Evolutionary conservation across 164 flowering plant species (phyloP).

Genomic region (Magnolia sinica): DNA sequence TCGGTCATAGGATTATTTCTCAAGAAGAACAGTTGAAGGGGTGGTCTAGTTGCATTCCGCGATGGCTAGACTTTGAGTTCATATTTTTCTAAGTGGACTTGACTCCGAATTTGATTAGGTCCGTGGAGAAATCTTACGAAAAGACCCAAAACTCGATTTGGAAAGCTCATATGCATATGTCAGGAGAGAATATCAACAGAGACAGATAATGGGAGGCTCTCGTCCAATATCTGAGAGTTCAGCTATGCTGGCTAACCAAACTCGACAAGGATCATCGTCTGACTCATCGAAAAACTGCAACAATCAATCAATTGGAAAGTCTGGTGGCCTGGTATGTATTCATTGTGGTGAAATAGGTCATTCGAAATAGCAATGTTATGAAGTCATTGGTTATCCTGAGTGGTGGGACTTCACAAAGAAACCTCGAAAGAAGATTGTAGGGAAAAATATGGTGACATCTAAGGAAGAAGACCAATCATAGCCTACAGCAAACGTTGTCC

Average conservation of each 20-base stretch:
- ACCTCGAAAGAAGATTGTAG: not conserved
- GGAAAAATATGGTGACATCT: constrained; percentile 2
- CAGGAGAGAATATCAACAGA: not conserved
- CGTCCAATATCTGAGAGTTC: not conserved
- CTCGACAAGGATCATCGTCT: not conserved
- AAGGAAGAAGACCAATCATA: not conserved
- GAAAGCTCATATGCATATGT: not conserved
- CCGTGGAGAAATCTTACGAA: too few species aligned
- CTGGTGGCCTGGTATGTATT: not conserved
- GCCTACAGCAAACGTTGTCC: too few species aligned
- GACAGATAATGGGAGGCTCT: not conserved
- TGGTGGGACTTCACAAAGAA: constrained; percentile 11
- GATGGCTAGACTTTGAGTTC: too few species aligned
- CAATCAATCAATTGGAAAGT: not conserved
- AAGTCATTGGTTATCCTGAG: not conserved
- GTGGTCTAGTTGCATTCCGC: too few species aligned
- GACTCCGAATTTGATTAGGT: too few species aligned
- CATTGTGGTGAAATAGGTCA: not conserved
- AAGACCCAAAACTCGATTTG: too few species aligned
- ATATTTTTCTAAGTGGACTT: too few species aligned
- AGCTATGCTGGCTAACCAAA: not conserved
- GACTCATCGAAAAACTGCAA: not conserved
- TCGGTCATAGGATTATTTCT: too few species aligned
- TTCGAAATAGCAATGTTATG: not conserved
- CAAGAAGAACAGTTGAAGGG: too few species aligned